Base-by-base conservation (phyloP, 768 basidiomycete genomes). In the Leccinum uliginosum region DNA sequence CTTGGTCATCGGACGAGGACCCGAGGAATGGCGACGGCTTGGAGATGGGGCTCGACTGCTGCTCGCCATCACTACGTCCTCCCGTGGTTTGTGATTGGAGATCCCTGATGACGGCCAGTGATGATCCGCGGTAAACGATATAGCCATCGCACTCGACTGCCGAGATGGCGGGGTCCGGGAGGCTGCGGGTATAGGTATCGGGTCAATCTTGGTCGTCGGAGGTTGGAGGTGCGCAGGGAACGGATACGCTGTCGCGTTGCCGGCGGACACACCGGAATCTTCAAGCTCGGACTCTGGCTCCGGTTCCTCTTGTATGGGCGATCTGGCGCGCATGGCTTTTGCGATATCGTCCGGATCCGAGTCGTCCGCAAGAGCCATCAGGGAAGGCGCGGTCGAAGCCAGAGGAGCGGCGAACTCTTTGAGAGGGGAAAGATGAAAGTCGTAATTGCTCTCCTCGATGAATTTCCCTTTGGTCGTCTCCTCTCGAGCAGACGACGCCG, bases 371-470 rank as follows among this genome's bases (percentile, higher is more conserved):
- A 71, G 68, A 9, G 70, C 70, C 53, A 58, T 63, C 34, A 71
- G 57, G 29, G 68, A 70, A 46, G 67, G 70, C 1, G 69, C 61
- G 0, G 70, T 64, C 0, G 70, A 71, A 32, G 63, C 43, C 58
- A 73, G 47, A 1, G 71, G 68, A 19, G 54, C 63, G 19, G 61
- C 27, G 19, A 64, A 50, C 54, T 71, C 71, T 52, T 51, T 19
- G 6, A 71, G 71, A 58, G 70, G 70, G 10, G 70, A 71, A 11
- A 71, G 68, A 50, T 67, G 70, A 43, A 73, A 58, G 15, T 73
- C 63, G 40, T 46, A 48, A 7, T 71, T 66, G 9, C 66, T 64
- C 6, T 71, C 71, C 17, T 70, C 61, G 27, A 65, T 44, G 48
- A 58, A 51, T 62, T 62, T 69, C 49, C 58, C 62, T 59, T 68